Evolutionary conservation across 1,284 basidiomycete genomes (phyloP).

Genomic region (Schizopora paradoxa): DNA sequence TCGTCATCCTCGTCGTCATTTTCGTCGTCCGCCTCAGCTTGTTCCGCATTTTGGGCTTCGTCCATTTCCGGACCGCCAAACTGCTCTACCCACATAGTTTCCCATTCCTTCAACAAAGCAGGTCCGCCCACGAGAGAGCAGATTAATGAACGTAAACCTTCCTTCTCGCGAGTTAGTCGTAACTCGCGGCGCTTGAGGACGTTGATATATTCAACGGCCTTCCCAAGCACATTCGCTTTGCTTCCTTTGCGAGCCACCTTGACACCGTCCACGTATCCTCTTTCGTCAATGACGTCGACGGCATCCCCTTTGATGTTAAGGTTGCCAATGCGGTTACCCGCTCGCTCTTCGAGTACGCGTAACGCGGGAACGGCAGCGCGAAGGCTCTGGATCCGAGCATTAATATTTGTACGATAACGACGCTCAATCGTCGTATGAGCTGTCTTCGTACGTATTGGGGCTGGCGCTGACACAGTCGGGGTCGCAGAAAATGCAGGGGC

Average conservation of each 20-base stretch:
- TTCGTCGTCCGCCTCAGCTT: slow-evolving; percentile 42
- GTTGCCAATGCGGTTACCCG: slow-evolving; percentile 43
- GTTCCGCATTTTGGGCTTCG: slow-evolving; percentile 46
- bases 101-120: slow-evolving; percentile 66
- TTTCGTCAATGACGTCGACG: slow-evolving; percentile 58
- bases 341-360: slow-evolving; percentile 49
- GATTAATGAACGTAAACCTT: slow-evolving; percentile 62
- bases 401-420: slow-evolving; percentile 85
- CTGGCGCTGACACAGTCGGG: slow-evolving; percentile 24
- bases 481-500: slow-evolving; percentile 18
- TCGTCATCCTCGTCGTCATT: slow-evolving; percentile 54
- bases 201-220: slow-evolving; percentile 75
- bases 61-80: slow-evolving; percentile 75
- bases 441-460: slow-evolving; percentile 60
- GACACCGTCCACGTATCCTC: slow-evolving; percentile 77
- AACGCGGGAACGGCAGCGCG: slow-evolving; percentile 80
- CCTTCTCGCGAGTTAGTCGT: slow-evolving; percentile 66
- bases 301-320: slow-evolving; percentile 33
- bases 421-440: slow-evolving; percentile 91
- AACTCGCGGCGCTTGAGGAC: slow-evolving; percentile 71
- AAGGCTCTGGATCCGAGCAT: slow-evolving; percentile 80
- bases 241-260: slow-evolving; percentile 79
- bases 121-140: slow-evolving; percentile 66
- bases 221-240: slow-evolving; percentile 78
- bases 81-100: slow-evolving; percentile 59